Conservation (phyloP, 2,329 filamentous ascomycete species). For the Didymella lethalis region DNA sequence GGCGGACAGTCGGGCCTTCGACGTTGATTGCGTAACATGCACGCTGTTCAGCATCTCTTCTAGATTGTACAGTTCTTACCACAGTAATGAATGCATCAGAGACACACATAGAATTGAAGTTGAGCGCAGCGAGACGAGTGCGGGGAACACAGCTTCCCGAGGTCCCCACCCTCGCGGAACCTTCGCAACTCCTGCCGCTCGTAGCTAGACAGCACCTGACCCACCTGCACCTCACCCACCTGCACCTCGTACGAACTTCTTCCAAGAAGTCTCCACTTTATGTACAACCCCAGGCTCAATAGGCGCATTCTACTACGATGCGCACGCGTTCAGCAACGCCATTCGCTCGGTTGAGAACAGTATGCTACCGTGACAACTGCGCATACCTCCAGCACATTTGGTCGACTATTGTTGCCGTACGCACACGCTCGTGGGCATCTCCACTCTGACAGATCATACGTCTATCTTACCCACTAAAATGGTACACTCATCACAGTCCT, state of each 20-base stretch:
- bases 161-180: slow-evolving; percentile 8
- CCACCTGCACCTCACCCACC: slow-evolving; percentile 14
- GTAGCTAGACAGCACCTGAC: background rate
- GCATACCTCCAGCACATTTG: background rate
- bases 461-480: slow-evolving; percentile 2
- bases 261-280: slow-evolving; percentile 6
- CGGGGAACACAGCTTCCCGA: slow-evolving; percentile 14
- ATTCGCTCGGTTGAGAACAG: background rate
- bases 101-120: background rate
- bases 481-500: slow-evolving; percentile 4
- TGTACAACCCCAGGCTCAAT: background rate
- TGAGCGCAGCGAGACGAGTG: slow-evolving; percentile 1
- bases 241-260: slow-evolving; percentile 18
- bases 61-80: background rate
- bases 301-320: background rate
- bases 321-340: background rate
- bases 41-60: background rate
- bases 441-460: background rate
- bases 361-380: background rate
- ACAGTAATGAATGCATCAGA: background rate
- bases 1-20: background rate
- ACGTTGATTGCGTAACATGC: background rate
- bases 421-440: background rate
- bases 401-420: background rate
- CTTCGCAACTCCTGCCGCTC: slow-evolving; percentile 14